Conservation (phyloP, 768 basidiomycete species). For the Postia placenta region DNA sequence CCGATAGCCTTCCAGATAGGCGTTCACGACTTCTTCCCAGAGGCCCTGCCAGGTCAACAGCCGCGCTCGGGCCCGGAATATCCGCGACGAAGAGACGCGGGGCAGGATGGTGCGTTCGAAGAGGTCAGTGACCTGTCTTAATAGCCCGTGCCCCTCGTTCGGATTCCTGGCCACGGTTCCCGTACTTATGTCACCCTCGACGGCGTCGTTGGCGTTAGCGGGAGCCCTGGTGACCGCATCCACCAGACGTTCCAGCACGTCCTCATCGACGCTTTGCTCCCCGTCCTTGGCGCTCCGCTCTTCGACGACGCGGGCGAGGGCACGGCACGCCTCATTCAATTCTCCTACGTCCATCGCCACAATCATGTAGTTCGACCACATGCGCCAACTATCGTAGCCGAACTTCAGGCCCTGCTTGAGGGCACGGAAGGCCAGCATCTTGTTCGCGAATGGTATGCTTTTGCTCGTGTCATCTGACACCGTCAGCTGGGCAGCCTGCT, state of each 20-base stretch:
- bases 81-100: slow-evolving; percentile 66
- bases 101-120: slow-evolving; percentile 79
- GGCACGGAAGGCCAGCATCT: slow-evolving; percentile 86
- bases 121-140: slow-evolving; percentile 61
- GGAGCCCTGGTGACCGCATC: slow-evolving; percentile 69
- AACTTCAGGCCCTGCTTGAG: slow-evolving; percentile 84
- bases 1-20: slow-evolving; percentile 83
- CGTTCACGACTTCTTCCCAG: slow-evolving; percentile 76
- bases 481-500: slow-evolving; percentile 1
- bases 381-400: slow-evolving; percentile 89
- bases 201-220: slow-evolving; percentile 31
- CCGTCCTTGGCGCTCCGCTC: slow-evolving; percentile 48
- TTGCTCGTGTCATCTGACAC: slow-evolving; percentile 15
- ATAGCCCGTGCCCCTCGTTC: slow-evolving; percentile 64
- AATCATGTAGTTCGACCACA: slow-evolving; percentile 98
- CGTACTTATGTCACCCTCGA: slow-evolving; percentile 16
- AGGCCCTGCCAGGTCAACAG: slow-evolving; percentile 65
- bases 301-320: slow-evolving; percentile 77
- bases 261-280: slow-evolving; percentile 67
- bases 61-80: slow-evolving; percentile 83
- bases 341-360: slow-evolving; percentile 92
- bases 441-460: slow-evolving; percentile 61
- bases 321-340: slow-evolving; percentile 80
- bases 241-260: slow-evolving; percentile 86
- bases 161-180: slow-evolving; percentile 31